Evolutionary conservation across 441 rosid species (phyloP).

Genomic region (Populus hybrid): DNA sequence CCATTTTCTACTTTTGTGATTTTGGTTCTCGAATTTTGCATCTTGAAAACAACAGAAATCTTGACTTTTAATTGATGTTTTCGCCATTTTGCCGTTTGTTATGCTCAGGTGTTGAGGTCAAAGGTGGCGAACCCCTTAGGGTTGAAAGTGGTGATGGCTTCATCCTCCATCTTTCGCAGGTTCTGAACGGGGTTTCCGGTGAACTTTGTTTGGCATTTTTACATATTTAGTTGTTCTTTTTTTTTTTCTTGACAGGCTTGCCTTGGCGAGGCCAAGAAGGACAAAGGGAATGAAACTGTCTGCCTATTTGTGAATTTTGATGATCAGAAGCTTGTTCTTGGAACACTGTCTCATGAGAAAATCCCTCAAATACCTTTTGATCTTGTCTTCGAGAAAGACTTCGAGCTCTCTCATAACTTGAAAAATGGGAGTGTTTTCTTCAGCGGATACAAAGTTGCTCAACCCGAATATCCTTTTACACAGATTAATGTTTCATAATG

Average conservation of each 20-base stretch:
- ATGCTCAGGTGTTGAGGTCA: constrained; percentile 67
- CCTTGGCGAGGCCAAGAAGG: constrained; percentile 61
- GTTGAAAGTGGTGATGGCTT: constrained; percentile 35
- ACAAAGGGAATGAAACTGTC: constrained; percentile 38
- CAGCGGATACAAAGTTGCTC: constrained; percentile 52
- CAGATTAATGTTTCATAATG: not conserved
- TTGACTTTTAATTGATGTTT: not conserved
- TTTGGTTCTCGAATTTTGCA: not conserved
- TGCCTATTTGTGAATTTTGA: constrained; percentile 37
- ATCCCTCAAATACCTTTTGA: constrained; percentile 62
- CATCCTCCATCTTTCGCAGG: constrained; percentile 76
- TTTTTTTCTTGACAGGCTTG: constrained; percentile 39
- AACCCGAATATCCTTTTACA: constrained; percentile 49
- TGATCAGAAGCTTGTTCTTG: constrained; percentile 54
- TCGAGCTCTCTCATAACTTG: constrained; percentile 76
- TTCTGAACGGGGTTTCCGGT: constrained; percentile 3
- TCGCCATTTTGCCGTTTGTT: not conserved
- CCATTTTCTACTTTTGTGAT: not conserved
- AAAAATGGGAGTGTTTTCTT: constrained; percentile 70
- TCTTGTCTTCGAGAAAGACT: constrained; percentile 52
- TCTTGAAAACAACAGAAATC: not conserved
- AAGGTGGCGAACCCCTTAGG: constrained; percentile 38
- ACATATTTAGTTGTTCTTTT: not conserved
- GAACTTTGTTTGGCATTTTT: not conserved
- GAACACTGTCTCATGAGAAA: constrained; percentile 61